Evolutionary conservation across 352 stramenopile species (phyloP).

Genomic region (Pythium aristosporum): DNA sequence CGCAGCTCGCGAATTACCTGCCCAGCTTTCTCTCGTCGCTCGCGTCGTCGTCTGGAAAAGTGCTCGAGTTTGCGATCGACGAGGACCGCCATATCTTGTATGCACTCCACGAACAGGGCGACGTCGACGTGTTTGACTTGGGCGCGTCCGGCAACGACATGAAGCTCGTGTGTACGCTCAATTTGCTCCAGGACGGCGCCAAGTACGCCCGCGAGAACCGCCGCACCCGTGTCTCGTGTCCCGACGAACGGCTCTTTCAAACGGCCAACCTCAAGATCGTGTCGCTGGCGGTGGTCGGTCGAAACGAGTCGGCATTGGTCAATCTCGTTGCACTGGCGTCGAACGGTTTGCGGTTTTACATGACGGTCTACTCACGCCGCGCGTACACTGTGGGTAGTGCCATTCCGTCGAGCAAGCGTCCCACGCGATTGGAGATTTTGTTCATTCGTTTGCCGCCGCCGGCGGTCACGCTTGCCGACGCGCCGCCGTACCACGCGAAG

Average conservation of each 20-base stretch:
- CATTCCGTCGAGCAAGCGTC: conserved; percentile 50
- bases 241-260: conserved; percentile 81
- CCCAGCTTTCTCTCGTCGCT: conserved; percentile 76
- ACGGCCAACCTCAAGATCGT: conserved; percentile 64
- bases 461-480: conserved; percentile 62
- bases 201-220: conserved; percentile 85
- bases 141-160: conserved; percentile 48
- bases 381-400: conserved; percentile 41
- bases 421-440: conserved; percentile 68
- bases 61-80: conserved; percentile 89
- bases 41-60: conserved; percentile 71
- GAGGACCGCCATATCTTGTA: conserved; percentile 91
- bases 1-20: conserved; percentile 76
- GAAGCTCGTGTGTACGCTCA: conserved; percentile 65
- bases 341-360: conserved; percentile 93
- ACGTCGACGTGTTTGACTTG: conserved; percentile 78
- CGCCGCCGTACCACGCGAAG: conserved; percentile 81
- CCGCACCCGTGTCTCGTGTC: conserved; percentile 78
- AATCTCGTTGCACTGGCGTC: conserved; percentile 91
- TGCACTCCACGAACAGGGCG: conserved; percentile 81
- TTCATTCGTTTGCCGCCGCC: conserved; percentile 82
- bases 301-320: conserved; percentile 80
- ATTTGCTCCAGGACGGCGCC: conserved; percentile 65
- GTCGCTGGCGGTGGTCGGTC: conserved; percentile 58
- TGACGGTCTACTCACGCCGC: conserved; percentile 85